These are phyloP conservation scores for Linnemannia schmuckeri DNA, from an alignment of 192 early-diverging fungal species.

Conservation along the genomic window DNA sequence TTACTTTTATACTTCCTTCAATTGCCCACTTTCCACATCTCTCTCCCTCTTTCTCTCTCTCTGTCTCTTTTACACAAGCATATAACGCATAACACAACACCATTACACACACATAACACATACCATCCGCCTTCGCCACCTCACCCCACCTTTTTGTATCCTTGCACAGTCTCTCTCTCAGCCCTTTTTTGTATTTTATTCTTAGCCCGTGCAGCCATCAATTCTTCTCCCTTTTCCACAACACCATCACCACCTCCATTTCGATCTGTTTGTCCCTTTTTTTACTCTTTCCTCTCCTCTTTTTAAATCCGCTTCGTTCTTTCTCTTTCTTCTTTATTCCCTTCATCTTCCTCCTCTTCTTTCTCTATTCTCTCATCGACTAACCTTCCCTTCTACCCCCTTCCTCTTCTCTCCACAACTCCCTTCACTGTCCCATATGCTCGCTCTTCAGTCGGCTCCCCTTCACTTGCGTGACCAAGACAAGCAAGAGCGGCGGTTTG, in stretches of 20 bases:
- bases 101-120: not conserved
- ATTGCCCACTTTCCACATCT: not conserved
- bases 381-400: not conserved
- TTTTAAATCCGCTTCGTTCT: conserved; percentile 3
- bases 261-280: conserved; percentile 14
- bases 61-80: not conserved
- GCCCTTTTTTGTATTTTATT: not conserved
- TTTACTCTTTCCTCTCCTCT: not conserved
- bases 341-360: not conserved
- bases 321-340: not conserved
- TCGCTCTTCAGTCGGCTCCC: conserved; percentile 54
- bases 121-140: not conserved
- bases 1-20: too few relatives aligned
- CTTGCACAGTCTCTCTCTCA: not conserved
- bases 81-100: too few relatives aligned
- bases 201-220: conserved; percentile 1
- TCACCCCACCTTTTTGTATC: not conserved
- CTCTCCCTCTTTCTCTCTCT: not conserved
- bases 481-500: conserved; percentile 49
- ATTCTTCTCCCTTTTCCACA: not conserved
- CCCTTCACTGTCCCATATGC: conserved; percentile 20
- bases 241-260: not conserved
- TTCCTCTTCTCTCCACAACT: not conserved
- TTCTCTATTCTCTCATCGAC: conserved; percentile 16
- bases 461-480: conserved; percentile 54